A percentile compares a stretch with the other conserved stretches of the same genome.
These are phyloP conservation scores for Priceomyces melissophilus DNA, from an alignment of 805 yeast genomes.

Conservation along the genomic window DNA sequence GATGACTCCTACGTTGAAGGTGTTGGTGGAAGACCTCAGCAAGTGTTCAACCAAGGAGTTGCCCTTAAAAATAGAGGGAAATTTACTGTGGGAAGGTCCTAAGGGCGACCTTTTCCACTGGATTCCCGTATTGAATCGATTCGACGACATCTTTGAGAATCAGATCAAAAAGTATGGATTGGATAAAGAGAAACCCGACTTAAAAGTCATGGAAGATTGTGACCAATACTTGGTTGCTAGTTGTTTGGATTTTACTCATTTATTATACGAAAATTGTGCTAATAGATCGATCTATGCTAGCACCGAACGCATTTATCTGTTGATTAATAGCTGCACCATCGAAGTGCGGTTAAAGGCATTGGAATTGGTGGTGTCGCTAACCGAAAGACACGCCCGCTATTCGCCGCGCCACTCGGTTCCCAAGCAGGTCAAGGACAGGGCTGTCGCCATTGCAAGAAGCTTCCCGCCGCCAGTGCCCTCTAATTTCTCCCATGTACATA, in stretches of 20 bases:
- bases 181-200: constrained; percentile 42
- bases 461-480: constrained; percentile 49
- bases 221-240: constrained; percentile 51
- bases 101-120: constrained; percentile 71
- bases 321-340: constrained; percentile 59
- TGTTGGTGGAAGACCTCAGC: constrained; percentile 35
- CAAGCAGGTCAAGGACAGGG: constrained; percentile 39
- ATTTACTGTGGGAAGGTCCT: constrained; percentile 57
- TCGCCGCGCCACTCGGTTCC: constrained; percentile 46
- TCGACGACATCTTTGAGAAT: constrained; percentile 63
- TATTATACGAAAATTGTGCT: constrained; percentile 65
- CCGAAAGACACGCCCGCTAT: constrained; percentile 45
- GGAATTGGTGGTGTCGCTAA: constrained; percentile 55
- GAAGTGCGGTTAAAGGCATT: constrained; percentile 58
- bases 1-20: constrained; percentile 25
- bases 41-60: constrained; percentile 38
- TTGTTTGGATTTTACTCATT: constrained; percentile 57
- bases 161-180: constrained; percentile 53
- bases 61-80: constrained; percentile 32
- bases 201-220: constrained; percentile 39
- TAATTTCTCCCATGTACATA: constrained; percentile 19
- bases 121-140: constrained; percentile 70
- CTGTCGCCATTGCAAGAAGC: constrained; percentile 52
- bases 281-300: constrained; percentile 69
- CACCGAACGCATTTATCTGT: constrained; percentile 52